A percentile compares a stretch with the other conserved stretches of the same genome.
These are phyloP conservation scores for Umbilicaria muhlenbergii DNA, from an alignment of 495 filamentous ascomycete genomes.

Conservation along the genomic window DNA sequence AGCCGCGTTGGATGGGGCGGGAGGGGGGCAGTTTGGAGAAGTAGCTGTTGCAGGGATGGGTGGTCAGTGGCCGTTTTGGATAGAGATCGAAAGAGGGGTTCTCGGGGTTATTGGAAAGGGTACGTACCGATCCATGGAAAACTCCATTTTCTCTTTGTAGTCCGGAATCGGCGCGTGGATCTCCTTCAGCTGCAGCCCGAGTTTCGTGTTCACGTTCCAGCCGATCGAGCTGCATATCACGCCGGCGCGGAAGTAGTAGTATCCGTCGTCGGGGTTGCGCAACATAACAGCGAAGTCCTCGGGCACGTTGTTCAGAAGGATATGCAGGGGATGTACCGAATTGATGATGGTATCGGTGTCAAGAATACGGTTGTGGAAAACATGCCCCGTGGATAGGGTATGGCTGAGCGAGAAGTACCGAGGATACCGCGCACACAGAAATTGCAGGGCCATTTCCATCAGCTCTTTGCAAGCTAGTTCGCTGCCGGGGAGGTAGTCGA, in stretches of 20 bases:
- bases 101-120: neutral
- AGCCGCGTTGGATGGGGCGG: slow-evolving; percentile 68
- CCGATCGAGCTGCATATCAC: slow-evolving; percentile 67
- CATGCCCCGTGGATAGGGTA: slow-evolving; percentile 28
- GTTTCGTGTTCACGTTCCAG: slow-evolving; percentile 66
- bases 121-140: slow-evolving; percentile 65
- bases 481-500: slow-evolving; percentile 58
- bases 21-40: slow-evolving; percentile 66
- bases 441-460: slow-evolving; percentile 81
- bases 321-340: slow-evolving; percentile 49
- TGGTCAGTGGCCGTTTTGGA: neutral
- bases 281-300: slow-evolving; percentile 80
- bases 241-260: slow-evolving; percentile 65
- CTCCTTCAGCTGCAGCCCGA: slow-evolving; percentile 53
- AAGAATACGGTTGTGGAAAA: slow-evolving; percentile 61
- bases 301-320: slow-evolving; percentile 69
- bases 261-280: slow-evolving; percentile 52
- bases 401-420: slow-evolving; percentile 51
- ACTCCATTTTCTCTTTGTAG: slow-evolving; percentile 82
- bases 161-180: slow-evolving; percentile 74
- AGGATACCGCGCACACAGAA: slow-evolving; percentile 65
- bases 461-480: slow-evolving; percentile 76
- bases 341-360: slow-evolving; percentile 44
- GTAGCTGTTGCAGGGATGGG: slow-evolving; percentile 30
- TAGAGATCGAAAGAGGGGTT: neutral